Conservation (phyloP, 495 filamentous ascomycete genomes). For the Neurospora sp. region DNA sequence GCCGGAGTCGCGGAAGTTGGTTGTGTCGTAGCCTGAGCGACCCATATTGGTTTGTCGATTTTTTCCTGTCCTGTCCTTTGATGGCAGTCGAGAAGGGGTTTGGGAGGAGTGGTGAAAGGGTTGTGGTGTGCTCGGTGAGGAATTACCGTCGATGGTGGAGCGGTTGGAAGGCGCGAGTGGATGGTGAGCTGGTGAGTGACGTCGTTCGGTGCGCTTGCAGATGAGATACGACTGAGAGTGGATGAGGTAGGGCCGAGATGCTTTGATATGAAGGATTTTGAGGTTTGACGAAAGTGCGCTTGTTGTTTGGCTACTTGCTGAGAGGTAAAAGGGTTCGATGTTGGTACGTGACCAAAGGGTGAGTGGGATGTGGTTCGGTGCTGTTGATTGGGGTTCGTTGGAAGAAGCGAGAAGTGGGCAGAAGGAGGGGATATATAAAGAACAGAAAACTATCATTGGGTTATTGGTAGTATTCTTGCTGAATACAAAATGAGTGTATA, state of each 20-base stretch:
- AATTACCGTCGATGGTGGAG: background rate
- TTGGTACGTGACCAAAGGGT: background rate
- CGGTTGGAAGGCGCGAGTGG: background rate
- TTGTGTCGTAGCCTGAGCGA: slow-evolving; percentile 13
- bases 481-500: background rate
- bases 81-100: background rate
- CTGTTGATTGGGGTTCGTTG: background rate
- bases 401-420: too few species aligned
- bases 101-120: background rate
- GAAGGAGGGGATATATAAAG: background rate
- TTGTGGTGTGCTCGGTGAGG: background rate
- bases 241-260: background rate
- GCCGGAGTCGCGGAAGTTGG: background rate
- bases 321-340: background rate
- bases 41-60: background rate
- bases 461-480: background rate
- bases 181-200: background rate
- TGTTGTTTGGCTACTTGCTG: background rate
- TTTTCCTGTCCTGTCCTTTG: background rate
- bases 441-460: background rate
- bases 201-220: background rate
- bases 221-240: background rate
- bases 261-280: background rate
- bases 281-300: background rate
- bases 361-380: background rate